Evolutionary conservation across 345 rosid genomes (phyloP), one percentile per base, ranked within the genome.

Genomic region (Gossypium arboreum): DNA sequence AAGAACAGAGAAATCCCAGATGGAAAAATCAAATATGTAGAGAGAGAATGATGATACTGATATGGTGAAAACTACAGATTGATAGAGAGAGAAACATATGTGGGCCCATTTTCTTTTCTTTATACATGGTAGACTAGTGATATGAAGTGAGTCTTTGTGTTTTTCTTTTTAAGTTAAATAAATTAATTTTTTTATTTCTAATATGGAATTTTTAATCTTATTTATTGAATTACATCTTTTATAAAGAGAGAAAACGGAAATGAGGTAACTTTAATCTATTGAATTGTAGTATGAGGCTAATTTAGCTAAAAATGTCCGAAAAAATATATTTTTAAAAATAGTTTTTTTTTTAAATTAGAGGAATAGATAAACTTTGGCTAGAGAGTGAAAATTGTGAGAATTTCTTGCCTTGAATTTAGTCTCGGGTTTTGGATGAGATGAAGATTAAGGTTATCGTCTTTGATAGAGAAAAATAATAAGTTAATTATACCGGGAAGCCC

Each of bases 31-130:
- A 71, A 55, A 66, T 1, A 10, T 20, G 52, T 29, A 75, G 18
- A 9, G 39, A 22, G 68, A 39, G 18, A 2, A 64, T 1, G 44
- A 20, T 2, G 59, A 56, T 20, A 16, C 7, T 6, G 51, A 76
- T 51, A 67, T 4, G 67, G 75, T 47, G 78, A 79, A 79, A 70
- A 56, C 78, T 29, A 75, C 56, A 72, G 39, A 15, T 51, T 13
- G 8, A 18, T 9, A 52, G 61, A 52, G 60, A 63, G 52, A 62
- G 29, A 52, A 13, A 18, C 41, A 34, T 0, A 48, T 1, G 15
- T 10, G 73, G 17, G 62, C 24, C 45, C 25, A 27, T 12, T 51
- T 18, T 48, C 20, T 8, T 48, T 22, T 48, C 0, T 45, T 5
- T 12, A 20, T 57, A 0, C 15, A 18, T 17, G 7, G 7, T 5